Base-by-base conservation (phyloP, 2,329 filamentous ascomycete genomes). In the Botrytis pseudocinerea region DNA sequence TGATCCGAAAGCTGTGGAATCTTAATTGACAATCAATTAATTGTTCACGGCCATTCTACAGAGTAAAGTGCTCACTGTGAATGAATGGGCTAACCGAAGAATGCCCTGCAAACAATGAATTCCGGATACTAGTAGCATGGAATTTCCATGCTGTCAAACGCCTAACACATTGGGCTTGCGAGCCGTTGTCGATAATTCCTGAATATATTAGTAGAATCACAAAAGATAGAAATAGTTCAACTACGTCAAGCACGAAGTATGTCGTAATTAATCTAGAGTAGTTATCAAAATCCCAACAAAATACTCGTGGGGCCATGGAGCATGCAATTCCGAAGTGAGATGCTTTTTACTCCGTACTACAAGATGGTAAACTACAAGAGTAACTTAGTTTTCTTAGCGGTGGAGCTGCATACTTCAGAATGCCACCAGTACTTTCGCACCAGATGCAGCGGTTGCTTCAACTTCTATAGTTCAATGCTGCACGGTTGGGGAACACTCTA, bases 401-500 rank as follows among this genome's bases (percentile, higher is more conserved):
- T 28, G 7, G 51, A 57, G n/a, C n/a, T 57, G 51, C 51, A 57
- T 57, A 28, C n/a, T 28, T 57, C n/a, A 28, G 14, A 28, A 18
- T 57, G 51, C 51, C 51, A 28, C 16, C 12, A n/a, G 18, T 20
- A 63, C 16, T 63, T 32, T 6, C 18, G 12, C 22, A 44, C 42
- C 40, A 44, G 40, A 46, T 32, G n/a, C 61, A 20, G 8, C 32
- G 61, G 40, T 46, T 63, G 61, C 44, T 51, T 51, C 63, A 65
- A 65, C 22, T 32, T 22, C 1, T 16, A 20, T n/a, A 20, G 7
- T 66, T 18, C 32, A 35, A 66, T n/a, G 8, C 42, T 46, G 46
- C 64, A 66, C 64, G 44, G 32, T 66, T 66, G 44, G 32, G 44
- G 46, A 51, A 48, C 63, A 25, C 14, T 14, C 46, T 65, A 22